Conservation (phyloP, 2,329 filamentous ascomycete species). For the Exophiala oligosperma region DNA sequence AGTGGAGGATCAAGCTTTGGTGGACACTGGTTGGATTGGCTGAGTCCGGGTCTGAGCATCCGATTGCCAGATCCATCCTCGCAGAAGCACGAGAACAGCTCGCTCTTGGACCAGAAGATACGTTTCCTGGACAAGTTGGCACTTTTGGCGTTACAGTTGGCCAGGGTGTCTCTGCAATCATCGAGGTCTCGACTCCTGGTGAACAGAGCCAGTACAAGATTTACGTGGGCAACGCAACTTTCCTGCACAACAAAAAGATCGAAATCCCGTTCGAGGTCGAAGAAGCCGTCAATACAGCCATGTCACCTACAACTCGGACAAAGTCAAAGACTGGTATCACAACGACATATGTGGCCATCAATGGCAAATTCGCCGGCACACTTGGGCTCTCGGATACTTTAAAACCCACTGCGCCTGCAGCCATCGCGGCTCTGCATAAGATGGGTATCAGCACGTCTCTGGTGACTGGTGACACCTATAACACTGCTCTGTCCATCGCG, state of each 20-base stretch:
- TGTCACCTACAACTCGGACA: conserved; percentile 27
- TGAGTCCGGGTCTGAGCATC: conserved; percentile 94
- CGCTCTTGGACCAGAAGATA: conserved; percentile 67
- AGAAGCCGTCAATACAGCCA: conserved; percentile 32
- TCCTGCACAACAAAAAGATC: conserved; percentile 71
- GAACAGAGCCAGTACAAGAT: conserved; percentile 72
- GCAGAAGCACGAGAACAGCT: conserved; percentile 73
- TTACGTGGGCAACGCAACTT: conserved; percentile 79
- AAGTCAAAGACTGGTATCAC: conserved; percentile 68
- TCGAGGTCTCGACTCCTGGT: conserved; percentile 63
- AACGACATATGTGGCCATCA: conserved; percentile 87
- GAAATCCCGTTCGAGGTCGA: conserved; percentile 42
- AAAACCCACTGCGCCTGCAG: conserved; percentile 80
- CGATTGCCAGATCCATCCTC: conserved; percentile 87
- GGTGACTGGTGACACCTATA: conserved; percentile 87
- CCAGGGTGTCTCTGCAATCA: conserved; percentile 76
- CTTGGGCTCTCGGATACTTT: conserved; percentile 86
- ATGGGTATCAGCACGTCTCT: conserved; percentile 88
- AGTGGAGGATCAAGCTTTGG: conserved; percentile 75
- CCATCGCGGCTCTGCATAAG: conserved; percentile 76
- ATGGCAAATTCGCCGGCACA: conserved; percentile 75
- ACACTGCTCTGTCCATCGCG: conserved; percentile 82
- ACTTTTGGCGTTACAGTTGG: conserved; percentile 84
- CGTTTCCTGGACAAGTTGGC: conserved; percentile 78
- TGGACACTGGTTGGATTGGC: conserved; percentile 96